Evolutionary conservation across 805 yeast genomes (phyloP).

Genomic region (Naumovozyma castellii): DNA sequence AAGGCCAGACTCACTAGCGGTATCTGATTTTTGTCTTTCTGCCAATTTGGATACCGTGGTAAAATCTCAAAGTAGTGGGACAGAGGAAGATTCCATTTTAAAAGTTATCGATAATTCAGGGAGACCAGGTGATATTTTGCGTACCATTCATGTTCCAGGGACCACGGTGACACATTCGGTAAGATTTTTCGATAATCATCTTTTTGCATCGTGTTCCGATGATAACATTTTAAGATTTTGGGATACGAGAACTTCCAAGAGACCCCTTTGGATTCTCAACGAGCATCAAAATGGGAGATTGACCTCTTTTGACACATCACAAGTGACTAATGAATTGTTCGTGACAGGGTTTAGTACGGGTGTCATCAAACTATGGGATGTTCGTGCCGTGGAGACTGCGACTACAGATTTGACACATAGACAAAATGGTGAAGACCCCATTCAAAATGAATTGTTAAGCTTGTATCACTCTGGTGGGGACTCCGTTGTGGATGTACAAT

Average conservation of each 20-base stretch:
- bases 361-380: constrained; percentile 28
- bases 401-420: constrained; percentile 18
- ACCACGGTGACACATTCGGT: constrained; percentile 26
- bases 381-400: constrained; percentile 23
- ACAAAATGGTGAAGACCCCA: constrained; percentile 24
- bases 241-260: constrained; percentile 25
- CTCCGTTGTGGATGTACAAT: constrained; percentile 26
- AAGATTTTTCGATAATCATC: constrained; percentile 25
- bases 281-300: constrained; percentile 25
- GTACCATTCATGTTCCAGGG: constrained; percentile 24
- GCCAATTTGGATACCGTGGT: constrained; percentile 22
- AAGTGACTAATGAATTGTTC: constrained; percentile 21
- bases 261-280: constrained; percentile 18
- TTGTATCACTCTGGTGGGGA: constrained; percentile 28
- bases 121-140: constrained; percentile 24
- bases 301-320: constrained; percentile 24
- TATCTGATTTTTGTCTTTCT: constrained; percentile 26
- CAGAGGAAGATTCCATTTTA: constrained; percentile 23
- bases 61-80: constrained; percentile 23
- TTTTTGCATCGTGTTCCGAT: constrained; percentile 28
- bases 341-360: constrained; percentile 28
- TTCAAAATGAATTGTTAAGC: constrained; percentile 20
- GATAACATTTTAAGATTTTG: constrained; percentile 27
- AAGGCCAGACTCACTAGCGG: constrained; percentile 14
- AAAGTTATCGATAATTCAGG: constrained; percentile 27